Conservation (phyloP, 176 grass and related monocot genomes). For the Triticum urartu region DNA sequence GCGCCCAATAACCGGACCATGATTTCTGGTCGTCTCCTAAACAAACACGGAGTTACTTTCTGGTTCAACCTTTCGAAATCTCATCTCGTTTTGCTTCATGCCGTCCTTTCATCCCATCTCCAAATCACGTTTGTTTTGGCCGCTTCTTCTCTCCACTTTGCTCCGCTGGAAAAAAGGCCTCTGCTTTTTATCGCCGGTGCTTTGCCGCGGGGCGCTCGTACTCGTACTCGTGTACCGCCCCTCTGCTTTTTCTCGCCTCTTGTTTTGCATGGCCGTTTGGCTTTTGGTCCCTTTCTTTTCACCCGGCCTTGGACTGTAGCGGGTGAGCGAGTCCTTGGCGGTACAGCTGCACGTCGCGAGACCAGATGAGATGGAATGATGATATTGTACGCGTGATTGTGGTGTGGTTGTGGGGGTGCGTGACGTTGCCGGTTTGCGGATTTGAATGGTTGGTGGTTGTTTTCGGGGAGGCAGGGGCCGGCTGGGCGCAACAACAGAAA, state of each 20-base stretch:
- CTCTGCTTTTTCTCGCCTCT: background rate
- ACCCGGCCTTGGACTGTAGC: background rate
- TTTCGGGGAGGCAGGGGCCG: background rate
- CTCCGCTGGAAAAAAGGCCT: background rate
- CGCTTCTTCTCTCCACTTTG: no score
- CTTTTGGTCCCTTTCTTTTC: no score
- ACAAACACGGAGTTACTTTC: no score
- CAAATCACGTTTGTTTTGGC: no score
- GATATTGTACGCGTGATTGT: no score
- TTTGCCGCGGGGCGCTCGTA: background rate
- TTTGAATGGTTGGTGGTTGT: background rate
- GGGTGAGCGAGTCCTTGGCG: background rate
- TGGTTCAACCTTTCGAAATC: no score
- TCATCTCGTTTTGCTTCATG: no score
- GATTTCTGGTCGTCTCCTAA: no score
- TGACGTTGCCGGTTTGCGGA: background rate
- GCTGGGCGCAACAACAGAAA: background rate
- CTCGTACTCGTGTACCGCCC: background rate
- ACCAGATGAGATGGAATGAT: no score
- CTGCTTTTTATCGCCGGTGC: background rate
- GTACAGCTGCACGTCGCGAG: no score
- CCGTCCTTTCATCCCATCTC: no score
- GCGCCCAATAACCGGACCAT: no score
- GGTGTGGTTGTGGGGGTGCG: background rate
- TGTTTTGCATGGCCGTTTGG: conserved; percentile 12